Evolutionary conservation across 768 basidiomycete species (phyloP), one percentile per base, ranked within the genome.

Genomic region (Mycena epipterygia): DNA sequence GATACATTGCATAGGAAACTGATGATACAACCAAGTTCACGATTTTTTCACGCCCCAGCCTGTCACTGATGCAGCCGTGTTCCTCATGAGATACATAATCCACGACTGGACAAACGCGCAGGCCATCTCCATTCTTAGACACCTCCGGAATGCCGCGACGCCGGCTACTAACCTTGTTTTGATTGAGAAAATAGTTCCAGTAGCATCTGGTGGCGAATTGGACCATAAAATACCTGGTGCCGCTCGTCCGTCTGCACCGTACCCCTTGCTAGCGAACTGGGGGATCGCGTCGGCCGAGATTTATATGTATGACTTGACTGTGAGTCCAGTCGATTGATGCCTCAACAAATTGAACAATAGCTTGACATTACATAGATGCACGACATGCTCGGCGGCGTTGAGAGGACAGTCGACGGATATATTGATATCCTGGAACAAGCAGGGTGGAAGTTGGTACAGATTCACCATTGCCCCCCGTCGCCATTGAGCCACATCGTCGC

Each of bases 21-120:
- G 48, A 48, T 23, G 25, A 53, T 29, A 5, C 11, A 70, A 56
- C 42, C 23, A 48, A 74, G 75, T 49, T 67, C 79, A 64, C 16
- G 64, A 66, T 13, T 80, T 79, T 63, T 79, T 80, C 64, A 49
- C 60, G 5, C 68, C 74, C 0, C 79, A 82, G 55, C 76, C 80
- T 0, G 49, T 74, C 14, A 73, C 64, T 41, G 49, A 74, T 41
- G 75, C 80, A 5, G 70, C 75, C 6, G 73, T 81, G 7, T 83
- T 79, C 68, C 67, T 81, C 44, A 21, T 81, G 13, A 71, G 79
- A 17, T 42, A 63, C 32, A 78, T 81, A 44, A 39, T 78, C 27
- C 82, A 83, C 65, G 78, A 82, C 69, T 81, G 81, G 81, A 41
- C 75, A 5, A 76, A 80, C 61, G 65, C 57, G 0, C 35, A 72